A percentile compares a stretch with the other conserved stretches of the same genome.
Evolutionary conservation across 2,329 filamentous ascomycete genomes (phyloP).

Genomic region (Aspergillus proliferans): DNA sequence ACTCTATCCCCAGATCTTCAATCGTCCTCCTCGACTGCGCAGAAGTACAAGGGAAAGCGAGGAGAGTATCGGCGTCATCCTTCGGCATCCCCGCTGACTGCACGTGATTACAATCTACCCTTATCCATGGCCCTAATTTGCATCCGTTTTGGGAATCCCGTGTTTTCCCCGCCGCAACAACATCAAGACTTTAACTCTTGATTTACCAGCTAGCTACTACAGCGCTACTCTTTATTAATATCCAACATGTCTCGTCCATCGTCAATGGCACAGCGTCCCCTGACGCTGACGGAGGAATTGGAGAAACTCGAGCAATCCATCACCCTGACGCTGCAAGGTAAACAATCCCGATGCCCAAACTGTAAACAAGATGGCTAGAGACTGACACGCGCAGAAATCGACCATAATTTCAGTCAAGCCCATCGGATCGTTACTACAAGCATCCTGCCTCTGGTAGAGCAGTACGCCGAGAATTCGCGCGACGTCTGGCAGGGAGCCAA

Average conservation of each 20-base stretch:
- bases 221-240: not conserved
- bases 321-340: constrained; percentile 88
- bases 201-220: too few relatives aligned
- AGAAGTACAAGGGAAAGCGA: not conserved
- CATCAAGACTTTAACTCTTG: not conserved
- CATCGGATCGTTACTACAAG: constrained; percentile 92
- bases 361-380: constrained; percentile 5
- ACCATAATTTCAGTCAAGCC: constrained; percentile 94
- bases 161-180: constrained; percentile 20
- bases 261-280: constrained; percentile 46
- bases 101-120: constrained; percentile 27
- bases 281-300: constrained; percentile 88
- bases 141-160: constrained; percentile 23
- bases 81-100: constrained; percentile 11
- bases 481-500: constrained; percentile 96
- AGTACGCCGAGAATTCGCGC: constrained; percentile 88
- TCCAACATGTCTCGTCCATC: constrained; percentile 46
- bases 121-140: constrained; percentile 30
- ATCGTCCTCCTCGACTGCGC: not conserved
- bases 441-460: constrained; percentile 87
- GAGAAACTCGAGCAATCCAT: constrained; percentile 96
- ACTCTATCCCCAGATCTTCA: constrained; percentile 1
- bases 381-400: constrained; percentile 66
- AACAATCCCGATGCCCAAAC: constrained; percentile 12
- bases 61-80: constrained; percentile 2